phyloP scores from a whole-genome alignment of 441 rosid species.

The Gossypium lobatum region DNA sequence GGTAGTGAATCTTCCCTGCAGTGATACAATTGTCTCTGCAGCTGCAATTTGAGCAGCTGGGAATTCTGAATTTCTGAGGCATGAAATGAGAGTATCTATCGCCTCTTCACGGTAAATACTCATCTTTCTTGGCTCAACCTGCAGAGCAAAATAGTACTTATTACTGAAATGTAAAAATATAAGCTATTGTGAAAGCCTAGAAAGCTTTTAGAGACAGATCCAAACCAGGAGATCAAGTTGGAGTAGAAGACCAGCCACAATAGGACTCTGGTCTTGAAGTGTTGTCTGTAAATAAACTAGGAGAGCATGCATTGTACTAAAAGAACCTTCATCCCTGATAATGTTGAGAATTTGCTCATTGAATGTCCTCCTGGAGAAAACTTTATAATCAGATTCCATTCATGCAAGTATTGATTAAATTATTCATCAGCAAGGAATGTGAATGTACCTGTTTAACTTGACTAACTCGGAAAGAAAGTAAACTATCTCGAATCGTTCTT shows the following conservation, averaged over 20 bases:
- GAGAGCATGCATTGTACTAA: slow-evolving; percentile 62
- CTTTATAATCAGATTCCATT: background rate
- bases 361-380: slow-evolving; percentile 42
- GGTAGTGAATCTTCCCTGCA: slow-evolving; percentile 61
- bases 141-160: slow-evolving; percentile 13
- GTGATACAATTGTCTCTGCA: slow-evolving; percentile 45
- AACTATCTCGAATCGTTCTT: slow-evolving; percentile 44
- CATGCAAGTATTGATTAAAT: background rate
- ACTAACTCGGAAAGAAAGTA: slow-evolving; percentile 53
- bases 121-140: slow-evolving; percentile 75
- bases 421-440: background rate
- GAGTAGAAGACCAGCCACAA: slow-evolving; percentile 61
- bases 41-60: slow-evolving; percentile 61
- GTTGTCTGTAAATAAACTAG: slow-evolving; percentile 53
- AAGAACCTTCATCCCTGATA: slow-evolving; percentile 52
- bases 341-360: slow-evolving; percentile 54
- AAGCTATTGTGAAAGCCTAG: background rate
- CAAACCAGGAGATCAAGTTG: slow-evolving; percentile 73
- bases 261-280: slow-evolving; percentile 46
- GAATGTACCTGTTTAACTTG: slow-evolving; percentile 48
- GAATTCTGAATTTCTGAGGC: slow-evolving; percentile 48
- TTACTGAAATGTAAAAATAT: background rate
- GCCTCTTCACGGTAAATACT: slow-evolving; percentile 78
- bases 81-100: slow-evolving; percentile 50
- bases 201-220: background rate